Percentiles rank a stretch among this genome's conserved stretches.
Conservation (phyloP, 208 protist species). For the Trypanosoma caninum region DNA sequence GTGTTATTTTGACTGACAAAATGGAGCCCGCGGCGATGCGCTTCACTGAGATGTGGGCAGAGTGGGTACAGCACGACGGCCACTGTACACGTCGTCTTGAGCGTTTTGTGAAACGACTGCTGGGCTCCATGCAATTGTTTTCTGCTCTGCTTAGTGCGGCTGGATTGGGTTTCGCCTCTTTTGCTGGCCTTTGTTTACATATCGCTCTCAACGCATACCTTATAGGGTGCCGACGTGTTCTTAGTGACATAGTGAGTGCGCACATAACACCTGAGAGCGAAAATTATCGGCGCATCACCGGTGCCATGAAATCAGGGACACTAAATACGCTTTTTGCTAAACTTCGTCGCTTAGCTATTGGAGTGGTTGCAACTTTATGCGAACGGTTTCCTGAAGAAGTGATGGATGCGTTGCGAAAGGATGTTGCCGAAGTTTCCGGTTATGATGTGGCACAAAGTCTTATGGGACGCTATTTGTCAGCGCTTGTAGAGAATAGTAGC, state of each 20-base stretch:
- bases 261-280: constrained; percentile 11
- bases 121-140: constrained; percentile 55
- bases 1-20: constrained; percentile 23
- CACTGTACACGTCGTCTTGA: constrained; percentile 48
- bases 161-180: constrained; percentile 59
- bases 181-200: constrained; percentile 56
- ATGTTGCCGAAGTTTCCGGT: constrained; percentile 2
- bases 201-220: constrained; percentile 73
- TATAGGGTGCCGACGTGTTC: constrained; percentile 59
- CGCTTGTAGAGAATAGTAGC: constrained; percentile 40
- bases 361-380: constrained; percentile 56
- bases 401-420: constrained; percentile 38
- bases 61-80: constrained; percentile 10
- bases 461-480: constrained; percentile 35
- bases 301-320: constrained; percentile 29
- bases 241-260: constrained; percentile 30
- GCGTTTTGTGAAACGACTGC: constrained; percentile 53
- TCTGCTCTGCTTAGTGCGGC: constrained; percentile 62
- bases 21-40: constrained; percentile 10
- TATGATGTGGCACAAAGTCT: constrained; percentile 8
- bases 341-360: constrained; percentile 46
- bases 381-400: constrained; percentile 80
- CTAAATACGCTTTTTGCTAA: constrained; percentile 46
- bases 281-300: constrained; percentile 18
- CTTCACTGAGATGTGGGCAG: constrained; percentile 28